phyloP scores from a whole-genome alignment of 257 asterid species.

The Verbascum thapsus region DNA sequence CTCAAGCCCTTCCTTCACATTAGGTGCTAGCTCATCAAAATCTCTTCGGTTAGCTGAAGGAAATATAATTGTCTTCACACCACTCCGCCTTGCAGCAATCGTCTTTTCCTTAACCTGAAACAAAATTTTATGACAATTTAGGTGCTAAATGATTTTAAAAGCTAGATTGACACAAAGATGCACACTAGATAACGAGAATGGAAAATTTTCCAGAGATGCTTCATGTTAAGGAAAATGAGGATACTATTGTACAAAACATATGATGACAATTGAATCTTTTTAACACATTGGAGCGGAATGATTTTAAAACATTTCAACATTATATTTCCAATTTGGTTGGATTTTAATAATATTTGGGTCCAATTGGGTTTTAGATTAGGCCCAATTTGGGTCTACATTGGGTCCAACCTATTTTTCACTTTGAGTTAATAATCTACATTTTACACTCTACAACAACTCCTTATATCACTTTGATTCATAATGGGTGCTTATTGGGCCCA shows the following conservation, averaged over 20 bases:
- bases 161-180: neutral
- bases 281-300: no score
- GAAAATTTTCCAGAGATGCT: neutral
- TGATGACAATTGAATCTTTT: neutral
- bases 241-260: neutral
- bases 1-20: conserved; percentile 91
- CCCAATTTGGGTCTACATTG: no score
- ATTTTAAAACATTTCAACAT: no score
- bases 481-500: no score
- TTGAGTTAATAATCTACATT: no score
- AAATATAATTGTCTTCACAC: conserved; percentile 77
- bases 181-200: neutral
- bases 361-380: no score
- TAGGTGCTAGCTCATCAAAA: conserved; percentile 87
- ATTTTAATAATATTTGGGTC: no score
- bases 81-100: conserved; percentile 94
- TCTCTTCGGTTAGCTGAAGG: conserved; percentile 97
- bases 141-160: neutral
- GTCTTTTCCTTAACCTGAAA: conserved; percentile 91
- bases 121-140: neutral
- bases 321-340: no score
- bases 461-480: no score
- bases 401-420: no score
- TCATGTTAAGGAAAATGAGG: neutral
- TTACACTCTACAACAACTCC: no score